Evolutionary conservation across 1,284 basidiomycete species (phyloP).

Genomic region (Ceratobasidium sp.): DNA sequence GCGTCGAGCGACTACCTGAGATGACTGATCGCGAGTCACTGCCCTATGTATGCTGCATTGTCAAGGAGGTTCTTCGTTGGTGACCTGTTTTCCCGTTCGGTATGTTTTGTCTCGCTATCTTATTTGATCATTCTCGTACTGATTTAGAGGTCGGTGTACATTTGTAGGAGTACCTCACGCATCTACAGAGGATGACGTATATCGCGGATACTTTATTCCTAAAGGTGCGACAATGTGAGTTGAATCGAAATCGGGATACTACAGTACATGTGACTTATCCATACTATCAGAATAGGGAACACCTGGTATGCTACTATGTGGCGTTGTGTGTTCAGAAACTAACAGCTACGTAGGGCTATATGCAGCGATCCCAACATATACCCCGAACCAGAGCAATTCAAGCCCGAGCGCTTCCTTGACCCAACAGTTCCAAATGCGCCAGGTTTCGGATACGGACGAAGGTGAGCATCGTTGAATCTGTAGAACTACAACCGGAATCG

Average conservation of each 20-base stretch:
- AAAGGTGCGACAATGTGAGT: constrained; percentile 44
- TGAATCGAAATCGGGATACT: neutral
- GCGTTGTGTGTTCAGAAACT: neutral
- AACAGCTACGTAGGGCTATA: constrained; percentile 33
- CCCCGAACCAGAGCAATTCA: constrained; percentile 42
- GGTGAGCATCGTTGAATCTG: neutral
- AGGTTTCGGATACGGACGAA: constrained; percentile 15
- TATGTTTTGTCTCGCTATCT: too few relatives aligned
- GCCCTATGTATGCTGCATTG: constrained; percentile 12
- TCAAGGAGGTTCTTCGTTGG: constrained; percentile 31
- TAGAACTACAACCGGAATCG: neutral
- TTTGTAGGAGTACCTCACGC: constrained; percentile 40
- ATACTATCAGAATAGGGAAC: neutral
- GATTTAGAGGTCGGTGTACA: neutral
- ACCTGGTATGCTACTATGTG: neutral
- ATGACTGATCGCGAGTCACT: constrained; percentile 17
- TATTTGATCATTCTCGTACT: neutral
- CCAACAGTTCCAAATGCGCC: constrained; percentile 9
- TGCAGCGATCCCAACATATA: constrained; percentile 40
- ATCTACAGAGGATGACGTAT: constrained; percentile 43
- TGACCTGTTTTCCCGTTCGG: constrained; percentile 24
- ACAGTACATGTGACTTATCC: neutral
- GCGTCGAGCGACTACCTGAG: constrained; percentile 21
- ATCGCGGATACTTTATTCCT: constrained; percentile 43
- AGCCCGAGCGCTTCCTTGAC: constrained; percentile 45